A percentile compares a stretch with the other conserved stretches of the same genome.
Evolutionary conservation across 2,329 filamentous ascomycete species (phyloP).

Genomic region (Aspergillus sojae): DNA sequence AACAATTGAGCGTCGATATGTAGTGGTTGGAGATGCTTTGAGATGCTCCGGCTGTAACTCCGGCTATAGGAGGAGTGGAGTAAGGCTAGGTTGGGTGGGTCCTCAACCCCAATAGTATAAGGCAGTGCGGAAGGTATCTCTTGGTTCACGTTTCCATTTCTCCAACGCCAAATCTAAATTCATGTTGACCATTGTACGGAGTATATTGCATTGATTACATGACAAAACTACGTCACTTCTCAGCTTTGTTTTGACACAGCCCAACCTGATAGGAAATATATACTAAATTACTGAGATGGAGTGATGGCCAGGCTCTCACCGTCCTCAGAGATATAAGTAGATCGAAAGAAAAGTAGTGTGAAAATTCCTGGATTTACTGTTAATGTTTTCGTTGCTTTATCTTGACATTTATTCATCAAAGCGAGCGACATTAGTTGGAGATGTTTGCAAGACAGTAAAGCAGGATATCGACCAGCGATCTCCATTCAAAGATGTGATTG

Average conservation of each 20-base stretch:
- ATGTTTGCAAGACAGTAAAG: background rate
- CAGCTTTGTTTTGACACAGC: background rate
- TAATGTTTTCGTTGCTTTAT: background rate
- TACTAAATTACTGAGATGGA: background rate
- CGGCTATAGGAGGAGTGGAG: background rate
- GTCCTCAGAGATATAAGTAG: background rate
- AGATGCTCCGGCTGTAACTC: background rate
- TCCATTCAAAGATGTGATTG: background rate
- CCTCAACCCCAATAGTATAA: background rate
- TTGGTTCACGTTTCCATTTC: background rate
- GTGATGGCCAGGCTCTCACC: background rate
- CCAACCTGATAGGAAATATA: background rate
- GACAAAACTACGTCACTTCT: background rate
- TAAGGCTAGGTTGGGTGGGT: conserved; percentile 1
- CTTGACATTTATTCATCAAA: background rate
- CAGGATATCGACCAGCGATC: background rate
- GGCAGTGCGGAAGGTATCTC: background rate
- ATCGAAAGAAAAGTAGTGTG: background rate
- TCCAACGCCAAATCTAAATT: background rate
- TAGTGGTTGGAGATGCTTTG: conserved; percentile 5
- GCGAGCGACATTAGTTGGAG: background rate
- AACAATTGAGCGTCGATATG: background rate
- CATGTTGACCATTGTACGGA: background rate
- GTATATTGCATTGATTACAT: background rate
- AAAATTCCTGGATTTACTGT: background rate